Evolutionary conservation across 75 land plant species (phyloP), one percentile per base, ranked within the genome.

Genomic region (Selaginella moellendorffii): DNA sequence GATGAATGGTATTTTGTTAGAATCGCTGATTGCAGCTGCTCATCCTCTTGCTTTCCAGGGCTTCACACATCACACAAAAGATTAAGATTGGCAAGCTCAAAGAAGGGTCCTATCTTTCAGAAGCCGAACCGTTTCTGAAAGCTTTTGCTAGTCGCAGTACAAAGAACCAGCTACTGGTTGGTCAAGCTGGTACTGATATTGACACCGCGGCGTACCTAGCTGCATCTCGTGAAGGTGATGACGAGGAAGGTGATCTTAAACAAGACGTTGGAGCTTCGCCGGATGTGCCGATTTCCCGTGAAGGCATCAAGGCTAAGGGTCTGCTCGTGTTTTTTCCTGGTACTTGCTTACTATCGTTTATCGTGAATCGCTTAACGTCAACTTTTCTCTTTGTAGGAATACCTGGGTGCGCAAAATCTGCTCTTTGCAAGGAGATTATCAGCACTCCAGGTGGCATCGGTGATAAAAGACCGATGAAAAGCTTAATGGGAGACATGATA

Each of bases 391-490:
- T 69, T 52, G 24, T 76, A 93, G 96, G 98, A 31, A 88, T 93
- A 62, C 98, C 96, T 24, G 98, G 98, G 29, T 93, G 96, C 83
- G 98, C 86, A 21, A 93, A 93, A 68, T 92, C 97, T 69, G 97
- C 95, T 14, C 74, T 92, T 28, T 85, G 95, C 74, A 81, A 75
- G 66, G 90, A 83, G 67, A 65, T 93, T 54, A 20, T 83, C 12
- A 79, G 58, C 64, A 63, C 80, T 9, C 76, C 82, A 8, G 81
- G 77, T 72, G 83, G 76, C 2, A 77, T 90, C 69, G 92, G 81
- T 59, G 86, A 81, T 72, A 72, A 69, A 54, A 82, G 87, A 0
- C 86, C 90, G 0, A 70, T 92, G 54, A 77, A 75, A 30, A 83
- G 77, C 62, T 66, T 85, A 19, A 93, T 93, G 98, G 98, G 98